Conservation (phyloP, 2,329 filamentous ascomycete species). For the Xylaria hypoxylon region DNA sequence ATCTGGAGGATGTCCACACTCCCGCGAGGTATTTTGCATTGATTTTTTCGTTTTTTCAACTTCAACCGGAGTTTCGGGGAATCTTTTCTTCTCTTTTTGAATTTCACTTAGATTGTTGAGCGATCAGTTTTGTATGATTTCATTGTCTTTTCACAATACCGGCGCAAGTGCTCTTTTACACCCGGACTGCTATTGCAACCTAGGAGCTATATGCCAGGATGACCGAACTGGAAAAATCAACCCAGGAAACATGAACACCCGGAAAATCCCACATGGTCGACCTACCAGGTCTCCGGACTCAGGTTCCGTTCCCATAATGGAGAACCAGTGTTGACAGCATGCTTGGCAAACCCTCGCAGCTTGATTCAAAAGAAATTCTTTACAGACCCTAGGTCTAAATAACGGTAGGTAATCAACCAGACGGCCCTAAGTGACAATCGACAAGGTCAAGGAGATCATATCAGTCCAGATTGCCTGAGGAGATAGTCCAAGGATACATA, state of each 20-base stretch:
- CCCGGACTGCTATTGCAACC: slow-evolving; percentile 25
- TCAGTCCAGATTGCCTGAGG: slow-evolving; percentile 23
- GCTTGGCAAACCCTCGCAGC: slow-evolving; percentile 46
- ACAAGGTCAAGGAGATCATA: slow-evolving; percentile 22
- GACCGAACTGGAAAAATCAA: slow-evolving; percentile 26
- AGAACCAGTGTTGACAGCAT: slow-evolving; percentile 35
- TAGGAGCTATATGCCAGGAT: slow-evolving; percentile 38
- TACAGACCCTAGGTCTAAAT: slow-evolving; percentile 10
- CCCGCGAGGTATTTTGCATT: slow-evolving; percentile 70
- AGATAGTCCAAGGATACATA: slow-evolving; percentile 19
- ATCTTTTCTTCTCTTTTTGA: slow-evolving; percentile 49
- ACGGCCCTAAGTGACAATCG: slow-evolving; percentile 42
- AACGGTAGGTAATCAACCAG: slow-evolving; percentile 34
- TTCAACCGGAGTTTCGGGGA: slow-evolving; percentile 56
- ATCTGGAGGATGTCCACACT: slow-evolving; percentile 70
- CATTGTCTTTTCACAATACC: slow-evolving; percentile 42
- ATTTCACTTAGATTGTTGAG: slow-evolving; percentile 51
- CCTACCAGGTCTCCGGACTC: slow-evolving; percentile 41
- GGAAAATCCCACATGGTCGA: slow-evolving; percentile 40
- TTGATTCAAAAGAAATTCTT: slow-evolving; percentile 48
- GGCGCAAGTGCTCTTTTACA: slow-evolving; percentile 46
- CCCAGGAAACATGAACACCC: slow-evolving; percentile 41
- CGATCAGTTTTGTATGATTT: slow-evolving; percentile 49
- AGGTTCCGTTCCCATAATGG: slow-evolving; percentile 41
- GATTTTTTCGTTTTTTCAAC: slow-evolving; percentile 57